Base-by-base conservation (phyloP, 257 asterid genomes). In the Ilex asprella region DNA sequence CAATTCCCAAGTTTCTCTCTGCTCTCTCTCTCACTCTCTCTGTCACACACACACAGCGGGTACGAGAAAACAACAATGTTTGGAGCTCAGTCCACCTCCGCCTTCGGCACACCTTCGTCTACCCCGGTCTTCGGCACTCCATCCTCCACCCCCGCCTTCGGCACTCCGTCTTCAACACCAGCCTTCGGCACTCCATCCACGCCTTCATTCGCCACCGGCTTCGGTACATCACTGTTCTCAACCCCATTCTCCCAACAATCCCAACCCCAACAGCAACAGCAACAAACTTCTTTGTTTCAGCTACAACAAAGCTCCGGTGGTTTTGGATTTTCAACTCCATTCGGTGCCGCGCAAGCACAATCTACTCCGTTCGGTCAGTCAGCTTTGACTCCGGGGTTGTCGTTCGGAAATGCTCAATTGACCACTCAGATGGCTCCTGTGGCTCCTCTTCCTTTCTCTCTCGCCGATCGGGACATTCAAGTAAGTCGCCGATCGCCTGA, bases 381-480 rank as follows among this genome's bases (percentile, higher is more conserved):
- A 7, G 51, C 69, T 77, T 72, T 79, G 41, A 58, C 76, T 35
- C 63, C 82, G 31, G 50, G 83, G 15, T 65, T 71, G 55, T 80
- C 79, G 72, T 80, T 80, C 58, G 71, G 78, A 73, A 88, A 82
- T 73, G 76, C 84, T 70, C 99, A 87, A 59, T 74, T 89, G 78
- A 89, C 95, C 51, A 93, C 99, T 70, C 97, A 89, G 81, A 93
- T 93, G 99, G 99, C 99, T 59, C 96, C 99, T 0, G 96, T 89
- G 13, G 86, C 99, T 60, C 97, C 99, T 27, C 86, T 89, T 16
- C 93, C 96, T 3, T 82, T 87, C 68, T 93, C 99, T 41, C 81
- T 93, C 7, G 94, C 97, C 29, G 99, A 93, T 79, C 91, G 97
- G 29, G 99, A 93, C 70, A 81, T 92, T 60, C 97, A 85, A 68